Percentiles rank a stretch among this genome's conserved stretches.
phyloP scores from a whole-genome alignment of 1,284 basidiomycete species.

The Cutaneotrichosporon cavernicola region DNA sequence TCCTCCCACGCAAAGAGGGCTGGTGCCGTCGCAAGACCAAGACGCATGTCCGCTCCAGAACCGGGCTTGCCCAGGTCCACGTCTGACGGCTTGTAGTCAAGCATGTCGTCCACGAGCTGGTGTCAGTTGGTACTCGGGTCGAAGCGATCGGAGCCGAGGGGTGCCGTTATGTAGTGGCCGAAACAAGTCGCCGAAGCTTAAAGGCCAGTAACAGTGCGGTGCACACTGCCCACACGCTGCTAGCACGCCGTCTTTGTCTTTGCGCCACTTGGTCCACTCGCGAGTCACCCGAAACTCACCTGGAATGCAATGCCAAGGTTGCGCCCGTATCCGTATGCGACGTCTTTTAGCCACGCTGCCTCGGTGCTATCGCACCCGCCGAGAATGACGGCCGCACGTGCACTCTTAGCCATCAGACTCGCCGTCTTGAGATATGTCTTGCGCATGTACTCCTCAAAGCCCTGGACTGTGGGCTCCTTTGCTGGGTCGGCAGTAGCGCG shows the following conservation, averaged over 20 bases:
- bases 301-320: conserved; percentile 93
- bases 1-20: conserved; percentile 94
- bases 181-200: neutral
- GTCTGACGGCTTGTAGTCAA: conserved; percentile 74
- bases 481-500: conserved; percentile 53
- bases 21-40: conserved; percentile 88
- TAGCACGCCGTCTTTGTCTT: neutral
- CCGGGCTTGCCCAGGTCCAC: conserved; percentile 75
- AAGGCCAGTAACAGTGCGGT: neutral
- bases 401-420: conserved; percentile 90
- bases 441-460: conserved; percentile 82
- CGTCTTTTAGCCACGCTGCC: conserved; percentile 79
- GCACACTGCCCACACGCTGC: neutral
- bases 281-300: conserved; percentile 57
- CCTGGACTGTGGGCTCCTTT: conserved; percentile 43
- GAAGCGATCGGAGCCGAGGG: neutral
- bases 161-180: neutral
- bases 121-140: conserved; percentile 3
- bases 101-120: conserved; percentile 87
- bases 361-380: conserved; percentile 48
- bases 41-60: conserved; percentile 76
- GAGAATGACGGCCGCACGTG: conserved; percentile 81
- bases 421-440: conserved; percentile 98
- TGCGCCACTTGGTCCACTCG: neutral
- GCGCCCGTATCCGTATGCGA: conserved; percentile 87